phyloP scores from a whole-genome alignment of 768 basidiomycete genomes.

The Steccherinum ochraceum region DNA sequence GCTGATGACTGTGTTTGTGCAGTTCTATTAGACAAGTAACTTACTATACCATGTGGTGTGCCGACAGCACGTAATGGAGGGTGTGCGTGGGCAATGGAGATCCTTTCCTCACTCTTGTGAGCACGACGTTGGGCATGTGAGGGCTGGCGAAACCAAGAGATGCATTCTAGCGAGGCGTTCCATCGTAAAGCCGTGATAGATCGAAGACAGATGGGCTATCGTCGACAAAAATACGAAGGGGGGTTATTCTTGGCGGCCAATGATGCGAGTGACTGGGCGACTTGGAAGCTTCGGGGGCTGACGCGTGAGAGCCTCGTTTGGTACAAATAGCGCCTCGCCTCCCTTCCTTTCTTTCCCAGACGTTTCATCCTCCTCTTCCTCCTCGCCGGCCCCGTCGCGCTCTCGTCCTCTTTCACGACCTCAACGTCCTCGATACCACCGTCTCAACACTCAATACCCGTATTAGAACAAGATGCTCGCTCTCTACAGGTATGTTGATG shows the following conservation, averaged over 20 bases:
- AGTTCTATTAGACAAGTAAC: not conserved
- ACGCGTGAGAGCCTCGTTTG: conserved; percentile 7
- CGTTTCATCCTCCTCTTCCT: not conserved
- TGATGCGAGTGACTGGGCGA: not conserved
- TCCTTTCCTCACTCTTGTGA: too few species aligned
- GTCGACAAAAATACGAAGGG: conserved; percentile 4
- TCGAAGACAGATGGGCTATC: not conserved
- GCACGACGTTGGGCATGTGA: too few species aligned
- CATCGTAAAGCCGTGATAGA: too few species aligned
- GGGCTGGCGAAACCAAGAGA: too few species aligned
- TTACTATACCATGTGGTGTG: too few species aligned
- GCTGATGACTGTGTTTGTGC: not conserved
- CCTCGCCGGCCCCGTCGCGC: conserved; percentile 1
- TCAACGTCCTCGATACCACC: conserved; percentile 5
- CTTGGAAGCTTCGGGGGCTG: conserved; percentile 9
- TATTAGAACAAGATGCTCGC: conserved; percentile 39
- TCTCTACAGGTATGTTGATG: conserved; percentile 36
- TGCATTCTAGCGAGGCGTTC: too few species aligned
- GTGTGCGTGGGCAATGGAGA: too few species aligned
- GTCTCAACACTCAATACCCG: conserved; percentile 12
- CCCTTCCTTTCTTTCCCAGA: too few species aligned
- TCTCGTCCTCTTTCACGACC: conserved; percentile 4
- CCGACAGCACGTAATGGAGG: too few species aligned
- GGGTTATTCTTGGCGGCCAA: conserved; percentile 9
- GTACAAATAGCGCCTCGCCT: conserved; percentile 4